These are phyloP conservation scores for Paraleonurus japonicus DNA, from an alignment of 257 asterid genomes.

Conservation along the genomic window DNA sequence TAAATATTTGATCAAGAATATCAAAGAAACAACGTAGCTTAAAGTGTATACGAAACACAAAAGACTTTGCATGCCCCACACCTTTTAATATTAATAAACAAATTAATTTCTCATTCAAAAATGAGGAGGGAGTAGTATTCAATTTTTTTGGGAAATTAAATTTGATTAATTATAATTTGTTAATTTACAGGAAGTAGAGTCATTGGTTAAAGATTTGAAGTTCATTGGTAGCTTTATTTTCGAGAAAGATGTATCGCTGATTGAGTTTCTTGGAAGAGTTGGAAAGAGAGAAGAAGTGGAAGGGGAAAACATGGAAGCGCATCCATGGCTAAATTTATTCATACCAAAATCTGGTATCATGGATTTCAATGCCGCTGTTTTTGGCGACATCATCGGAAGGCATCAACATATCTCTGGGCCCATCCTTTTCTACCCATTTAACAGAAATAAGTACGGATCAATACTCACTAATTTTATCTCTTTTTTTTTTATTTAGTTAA, in stretches of 20 bases:
- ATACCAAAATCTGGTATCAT: constrained; percentile 57
- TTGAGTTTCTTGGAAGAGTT: constrained; percentile 62
- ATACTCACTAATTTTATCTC: no score
- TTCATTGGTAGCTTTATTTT: constrained; percentile 35
- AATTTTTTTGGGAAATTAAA: no score
- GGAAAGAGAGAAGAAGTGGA: constrained; percentile 40
- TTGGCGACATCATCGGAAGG: constrained; percentile 50
- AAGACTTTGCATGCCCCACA: no score
- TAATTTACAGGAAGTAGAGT: constrained; percentile 38
- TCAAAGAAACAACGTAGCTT: no score
- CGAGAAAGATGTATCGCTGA: constrained; percentile 39
- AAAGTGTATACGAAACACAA: no score
- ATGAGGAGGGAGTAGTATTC: no score
- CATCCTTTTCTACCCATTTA: constrained; percentile 71
- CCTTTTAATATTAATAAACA: no score
- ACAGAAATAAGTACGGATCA: constrained; percentile 45
- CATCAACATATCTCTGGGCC: constrained; percentile 53
- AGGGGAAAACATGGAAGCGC: constrained; percentile 47
- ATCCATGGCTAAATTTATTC: constrained; percentile 76
- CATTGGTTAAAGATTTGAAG: constrained; percentile 33
- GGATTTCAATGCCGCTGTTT: constrained; percentile 57
- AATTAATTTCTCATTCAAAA: no score
- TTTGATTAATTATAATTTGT: no score
- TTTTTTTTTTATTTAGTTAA: no score
- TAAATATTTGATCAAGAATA: no score